Base-by-base conservation (phyloP, 139 green algal species). In the Tetradesmus obliquus region DNA sequence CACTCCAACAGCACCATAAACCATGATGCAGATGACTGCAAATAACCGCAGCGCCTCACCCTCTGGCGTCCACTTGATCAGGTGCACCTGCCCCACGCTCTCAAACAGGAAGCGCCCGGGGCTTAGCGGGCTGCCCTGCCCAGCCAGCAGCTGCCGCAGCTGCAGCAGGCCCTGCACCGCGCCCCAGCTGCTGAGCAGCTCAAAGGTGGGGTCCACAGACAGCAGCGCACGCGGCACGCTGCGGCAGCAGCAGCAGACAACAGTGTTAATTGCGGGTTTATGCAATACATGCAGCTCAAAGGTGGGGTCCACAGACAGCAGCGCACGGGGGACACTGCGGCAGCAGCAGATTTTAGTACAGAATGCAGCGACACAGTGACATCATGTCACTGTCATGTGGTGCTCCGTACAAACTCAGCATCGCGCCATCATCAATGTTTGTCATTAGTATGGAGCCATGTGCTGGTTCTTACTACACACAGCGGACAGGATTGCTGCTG, bases 151-250 rank as follows among this genome's bases (percentile, higher is more conserved):
- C 83, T 91, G 87, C 8, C 94, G 89, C 80, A 94, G 55, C 62
- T 93, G 84, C 91, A 96, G 91, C 81, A 97, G 88, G 19, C 88
- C 82, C 55, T 88, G 69, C 20, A 95, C 86, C 8, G 86, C 86
- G 5, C 84, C 8, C 89, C 88, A 91, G 22, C 62, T n/a, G 51
- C 55, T 90, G 24, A 80, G 60, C 32, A 58, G 3, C 66, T 89
- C 53, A 85, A 96, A 96, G 22, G 94, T 92, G 19, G 95, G 95
- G 89, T 97, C 95, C 0, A 95, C 94, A 8, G 90, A 95, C n/a
- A 97, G 92, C 90, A 97, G 88, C 3, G 95, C 95, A 0, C 95
- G 91, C 0, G 96, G 96, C 20, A 97, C 91, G 0, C 66, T 76
- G 66, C 66, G n/a, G 60, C 57, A 66, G 57, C 7, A 9, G 57